These are phyloP conservation scores for Thecaphora frezii DNA, from an alignment of 1,284 basidiomycete genomes.

Conservation along the genomic window DNA sequence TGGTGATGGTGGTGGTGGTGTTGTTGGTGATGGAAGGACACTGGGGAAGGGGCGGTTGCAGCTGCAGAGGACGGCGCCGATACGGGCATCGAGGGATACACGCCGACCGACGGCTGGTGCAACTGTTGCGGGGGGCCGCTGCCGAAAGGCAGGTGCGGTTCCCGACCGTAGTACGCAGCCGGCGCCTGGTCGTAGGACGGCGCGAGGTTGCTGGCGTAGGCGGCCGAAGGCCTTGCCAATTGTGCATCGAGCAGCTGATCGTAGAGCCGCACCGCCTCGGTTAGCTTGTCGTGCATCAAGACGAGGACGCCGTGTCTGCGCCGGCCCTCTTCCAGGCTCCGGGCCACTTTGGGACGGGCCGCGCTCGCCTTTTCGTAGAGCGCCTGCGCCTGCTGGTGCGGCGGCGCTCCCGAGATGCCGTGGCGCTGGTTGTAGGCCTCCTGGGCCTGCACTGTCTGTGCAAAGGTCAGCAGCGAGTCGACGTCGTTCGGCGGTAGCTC, in stretches of 20 bases:
- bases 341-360: slow-evolving; percentile 77
- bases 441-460: slow-evolving; percentile 45
- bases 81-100: not conserved
- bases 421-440: slow-evolving; percentile 32
- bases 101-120: not conserved
- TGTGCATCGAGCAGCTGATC: slow-evolving; percentile 84
- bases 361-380: slow-evolving; percentile 81
- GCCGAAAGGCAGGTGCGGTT: not conserved
- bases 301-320: slow-evolving; percentile 82
- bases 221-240: slow-evolving; percentile 59
- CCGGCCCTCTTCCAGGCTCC: slow-evolving; percentile 81
- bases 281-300: slow-evolving; percentile 91
- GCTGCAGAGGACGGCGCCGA: not conserved
- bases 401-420: slow-evolving; percentile 21
- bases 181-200: slow-evolving; percentile 8
- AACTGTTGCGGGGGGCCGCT: not conserved
- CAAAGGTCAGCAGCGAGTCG: slow-evolving; percentile 54
- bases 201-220: slow-evolving; percentile 1
- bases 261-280: slow-evolving; percentile 85
- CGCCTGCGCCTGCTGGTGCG: slow-evolving; percentile 60
- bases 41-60: too few relatives aligned
- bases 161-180: slow-evolving; percentile 2
- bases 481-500: slow-evolving; percentile 50
- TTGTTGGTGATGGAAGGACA: not conserved
- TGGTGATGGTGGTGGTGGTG: slow-evolving; percentile 8